Conservation (phyloP, 352 stramenopile species). For the Pythium scleroteichum region DNA sequence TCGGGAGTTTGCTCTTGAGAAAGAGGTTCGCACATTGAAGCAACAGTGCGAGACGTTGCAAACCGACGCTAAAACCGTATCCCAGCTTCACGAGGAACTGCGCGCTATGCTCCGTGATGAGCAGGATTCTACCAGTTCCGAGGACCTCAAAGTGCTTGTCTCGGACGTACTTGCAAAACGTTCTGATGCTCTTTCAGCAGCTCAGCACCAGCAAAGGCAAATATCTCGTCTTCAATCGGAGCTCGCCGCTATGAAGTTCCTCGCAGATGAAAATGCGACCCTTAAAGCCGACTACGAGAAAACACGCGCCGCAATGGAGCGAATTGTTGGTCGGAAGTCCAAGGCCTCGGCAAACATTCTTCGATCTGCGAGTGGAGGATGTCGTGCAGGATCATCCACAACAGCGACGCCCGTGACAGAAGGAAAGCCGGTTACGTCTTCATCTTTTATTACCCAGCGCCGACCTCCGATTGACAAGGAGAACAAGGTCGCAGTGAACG, state of each 20-base stretch:
- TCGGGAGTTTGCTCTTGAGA: conserved; percentile 31
- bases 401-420: conserved; percentile 1
- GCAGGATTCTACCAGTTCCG: not conserved
- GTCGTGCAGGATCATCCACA: not conserved
- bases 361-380: not conserved
- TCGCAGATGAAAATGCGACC: conserved; percentile 49
- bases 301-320: conserved; percentile 66
- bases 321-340: conserved; percentile 41
- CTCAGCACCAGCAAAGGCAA: conserved; percentile 15
- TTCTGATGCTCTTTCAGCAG: conserved; percentile 4
- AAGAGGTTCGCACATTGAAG: conserved; percentile 26
- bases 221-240: conserved; percentile 36
- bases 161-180: conserved; percentile 23
- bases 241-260: conserved; percentile 37
- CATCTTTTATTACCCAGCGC: conserved; percentile 2
- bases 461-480: conserved; percentile 3
- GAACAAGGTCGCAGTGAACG: not conserved
- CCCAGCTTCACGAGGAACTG: conserved; percentile 43
- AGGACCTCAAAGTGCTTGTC: conserved; percentile 41
- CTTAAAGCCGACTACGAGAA: conserved; percentile 67
- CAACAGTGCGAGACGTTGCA: conserved; percentile 19
- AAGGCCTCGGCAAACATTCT: conserved; percentile 20
- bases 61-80: conserved; percentile 25
- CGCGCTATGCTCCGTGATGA: conserved; percentile 28
- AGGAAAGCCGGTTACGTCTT: not conserved